Evolutionary conservation across 2,329 filamentous ascomycete genomes (phyloP).

Genomic region (Penicillium nordicum): DNA sequence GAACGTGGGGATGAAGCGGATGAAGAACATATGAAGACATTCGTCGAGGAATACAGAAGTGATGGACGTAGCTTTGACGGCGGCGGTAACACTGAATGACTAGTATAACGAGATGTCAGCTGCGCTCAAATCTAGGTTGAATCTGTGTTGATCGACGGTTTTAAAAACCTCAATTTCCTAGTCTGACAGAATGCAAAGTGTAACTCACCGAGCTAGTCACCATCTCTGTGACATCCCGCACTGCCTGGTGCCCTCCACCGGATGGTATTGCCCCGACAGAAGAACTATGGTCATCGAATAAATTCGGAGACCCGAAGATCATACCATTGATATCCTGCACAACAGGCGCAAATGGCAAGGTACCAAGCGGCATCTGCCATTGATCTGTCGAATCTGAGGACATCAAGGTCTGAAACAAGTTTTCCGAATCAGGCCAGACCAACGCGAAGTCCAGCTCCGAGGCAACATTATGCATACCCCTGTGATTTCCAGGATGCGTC

Average conservation of each 20-base stretch:
- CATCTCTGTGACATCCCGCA: constrained; percentile 47
- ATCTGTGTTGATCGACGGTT: too few relatives aligned
- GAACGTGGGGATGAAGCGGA: constrained; percentile 46
- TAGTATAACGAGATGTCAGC: constrained; percentile 10
- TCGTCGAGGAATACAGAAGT: constrained; percentile 48
- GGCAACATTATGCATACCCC: constrained; percentile 23
- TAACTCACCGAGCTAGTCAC: constrained; percentile 41
- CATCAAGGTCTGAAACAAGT: constrained; percentile 45
- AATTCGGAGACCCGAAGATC: constrained; percentile 35
- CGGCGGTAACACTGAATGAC: constrained; percentile 46
- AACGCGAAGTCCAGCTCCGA: constrained; percentile 41
- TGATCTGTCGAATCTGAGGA: constrained; percentile 39
- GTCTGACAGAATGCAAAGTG: neutral
- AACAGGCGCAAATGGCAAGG: constrained; percentile 38
- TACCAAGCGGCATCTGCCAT: constrained; percentile 44
- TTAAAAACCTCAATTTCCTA: too few relatives aligned
- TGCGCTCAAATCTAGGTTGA: neutral
- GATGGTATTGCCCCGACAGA: constrained; percentile 40
- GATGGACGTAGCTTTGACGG: constrained; percentile 43
- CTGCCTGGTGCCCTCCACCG: constrained; percentile 44
- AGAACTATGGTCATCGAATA: constrained; percentile 37
- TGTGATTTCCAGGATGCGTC: constrained; percentile 14
- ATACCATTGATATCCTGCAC: constrained; percentile 30
- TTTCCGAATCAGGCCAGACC: constrained; percentile 47
- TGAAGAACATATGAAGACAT: constrained; percentile 49